A percentile compares a stretch with the other conserved stretches of the same genome.
phyloP scores from a whole-genome alignment of 2,329 filamentous ascomycete genomes.

The Juglanconis oblonga region DNA sequence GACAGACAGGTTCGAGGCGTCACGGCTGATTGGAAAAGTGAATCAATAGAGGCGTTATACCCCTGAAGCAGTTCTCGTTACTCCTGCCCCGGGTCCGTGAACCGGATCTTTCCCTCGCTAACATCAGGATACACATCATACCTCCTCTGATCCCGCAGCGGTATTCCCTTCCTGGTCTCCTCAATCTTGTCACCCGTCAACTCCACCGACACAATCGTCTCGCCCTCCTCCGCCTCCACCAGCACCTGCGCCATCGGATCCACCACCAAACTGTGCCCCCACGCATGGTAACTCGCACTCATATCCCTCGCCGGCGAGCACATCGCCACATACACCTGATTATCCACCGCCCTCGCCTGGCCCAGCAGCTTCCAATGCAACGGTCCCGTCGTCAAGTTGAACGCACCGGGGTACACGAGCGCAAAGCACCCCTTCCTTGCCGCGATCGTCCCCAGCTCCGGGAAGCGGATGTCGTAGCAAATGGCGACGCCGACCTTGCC shows the following conservation, averaged over 20 bases:
- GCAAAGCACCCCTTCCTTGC: constrained; percentile 83
- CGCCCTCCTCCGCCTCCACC: constrained; percentile 72
- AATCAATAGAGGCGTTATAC: background rate
- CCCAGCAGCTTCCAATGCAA: constrained; percentile 88
- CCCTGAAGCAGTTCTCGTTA: background rate
- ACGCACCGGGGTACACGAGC: constrained; percentile 91
- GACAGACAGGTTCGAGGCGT: background rate
- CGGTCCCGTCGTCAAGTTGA: constrained; percentile 89
- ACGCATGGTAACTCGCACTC: constrained; percentile 78
- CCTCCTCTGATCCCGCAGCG: constrained; percentile 76
- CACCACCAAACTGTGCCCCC: constrained; percentile 84
- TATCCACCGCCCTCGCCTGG: constrained; percentile 82
- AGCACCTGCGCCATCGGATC: constrained; percentile 86
- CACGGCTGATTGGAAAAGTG: background rate
- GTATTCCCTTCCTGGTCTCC: constrained; percentile 77
- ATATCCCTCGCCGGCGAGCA: constrained; percentile 87
- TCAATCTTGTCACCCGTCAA: constrained; percentile 67
- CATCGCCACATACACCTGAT: constrained; percentile 89
- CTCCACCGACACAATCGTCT: constrained; percentile 73
- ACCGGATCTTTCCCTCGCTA: constrained; percentile 50
- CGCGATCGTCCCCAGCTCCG: constrained; percentile 86
- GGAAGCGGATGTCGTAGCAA: constrained; percentile 97
- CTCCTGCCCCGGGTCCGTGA: constrained; percentile 14
- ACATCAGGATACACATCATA: constrained; percentile 97
- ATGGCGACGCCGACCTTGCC: constrained; percentile 86